A percentile compares a stretch with the other conserved stretches of the same genome.
These are phyloP conservation scores for Malassezia psittaci DNA, from an alignment of 1,284 basidiomycete species.

Conservation along the genomic window DNA sequence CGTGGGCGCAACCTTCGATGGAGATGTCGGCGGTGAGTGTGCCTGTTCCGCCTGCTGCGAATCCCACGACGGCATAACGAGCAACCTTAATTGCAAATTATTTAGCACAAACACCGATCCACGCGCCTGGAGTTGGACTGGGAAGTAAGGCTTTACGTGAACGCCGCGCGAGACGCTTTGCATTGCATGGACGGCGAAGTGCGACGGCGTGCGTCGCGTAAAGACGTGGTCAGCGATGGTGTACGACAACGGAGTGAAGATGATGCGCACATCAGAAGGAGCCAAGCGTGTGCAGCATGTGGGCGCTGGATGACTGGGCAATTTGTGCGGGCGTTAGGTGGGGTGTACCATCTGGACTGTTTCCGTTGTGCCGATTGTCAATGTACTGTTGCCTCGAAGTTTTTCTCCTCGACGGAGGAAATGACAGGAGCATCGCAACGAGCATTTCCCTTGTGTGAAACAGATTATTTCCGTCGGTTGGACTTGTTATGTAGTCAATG, in stretches of 20 bases:
- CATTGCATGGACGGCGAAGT: neutral
- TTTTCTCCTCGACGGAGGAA: constrained; percentile 63
- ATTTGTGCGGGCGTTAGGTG: constrained; percentile 87
- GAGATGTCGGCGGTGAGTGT: too few species aligned
- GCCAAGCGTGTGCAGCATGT: constrained; percentile 40
- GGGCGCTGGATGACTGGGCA: constrained; percentile 64
- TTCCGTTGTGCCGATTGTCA: constrained; percentile 90
- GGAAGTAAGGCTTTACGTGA: too few species aligned
- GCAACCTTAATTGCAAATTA: too few species aligned
- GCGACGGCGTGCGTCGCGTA: constrained; percentile 1
- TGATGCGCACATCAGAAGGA: constrained; percentile 7
- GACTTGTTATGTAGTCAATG: constrained; percentile 96
- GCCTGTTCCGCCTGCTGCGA: too few species aligned
- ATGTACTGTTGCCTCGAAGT: constrained; percentile 91
- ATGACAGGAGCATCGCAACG: constrained; percentile 59
- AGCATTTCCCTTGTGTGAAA: constrained; percentile 60
- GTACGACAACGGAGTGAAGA: neutral
- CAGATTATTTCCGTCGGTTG: constrained; percentile 91
- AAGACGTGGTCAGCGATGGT: neutral
- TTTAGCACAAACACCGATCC: too few species aligned
- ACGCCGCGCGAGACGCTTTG: neutral
- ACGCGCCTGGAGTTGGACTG: too few species aligned
- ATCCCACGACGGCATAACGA: too few species aligned
- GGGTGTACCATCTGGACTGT: constrained; percentile 89
- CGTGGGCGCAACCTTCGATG: too few species aligned